Evolutionary conservation across 768 basidiomycete species (phyloP), one percentile per base, ranked within the genome.

Genomic region (Hebeloma cylindrosporum): DNA sequence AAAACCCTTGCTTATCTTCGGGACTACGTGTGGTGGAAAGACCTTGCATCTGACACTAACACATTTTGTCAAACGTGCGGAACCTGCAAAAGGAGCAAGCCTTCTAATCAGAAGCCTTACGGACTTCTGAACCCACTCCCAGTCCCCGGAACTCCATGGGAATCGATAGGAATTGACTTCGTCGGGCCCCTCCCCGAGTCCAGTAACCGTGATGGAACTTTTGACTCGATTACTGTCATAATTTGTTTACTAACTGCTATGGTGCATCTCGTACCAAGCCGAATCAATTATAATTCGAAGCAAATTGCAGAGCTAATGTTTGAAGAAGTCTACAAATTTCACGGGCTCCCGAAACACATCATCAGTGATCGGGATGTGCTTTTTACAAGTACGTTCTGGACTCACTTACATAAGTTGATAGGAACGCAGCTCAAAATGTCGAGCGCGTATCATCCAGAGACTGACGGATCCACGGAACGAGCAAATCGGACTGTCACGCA

Each of bases 1-100:
- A 74, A 73, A 36, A 74, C 70, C 0, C 9, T 69, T 0, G 26
- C 40, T 1, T 66, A 62, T 23, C 50, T 73, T 0, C 35, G 56
- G 2, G 59, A 67, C 10, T 36, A 65, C 7, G 63, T 70, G 0
- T 73, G 71, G 69, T 72, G 72, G 71, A 64, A 63, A 14, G 42
- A 52, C 0, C 63, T 74, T 46, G 59, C 51, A 0, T 3, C 21
- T 0, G 68, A 74, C 18, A 45, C 63, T 0, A 33, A 59, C 5
- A 36, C 37, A 0, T 71, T 35, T 35, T 69, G 68, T 52, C 54
- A 61, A 50, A 13, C 69, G 40, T 55, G 60, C 18, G 32, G 25
- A 1, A 58, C 47, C 0, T 62, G 62, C 32, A 39, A 47, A 11
- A 22, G 27, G 13, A 55, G 47, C 18, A 65, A 63, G 21, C 47